phyloP scores from a whole-genome alignment of 768 basidiomycete species.

The Podaxis mareebaensis region DNA sequence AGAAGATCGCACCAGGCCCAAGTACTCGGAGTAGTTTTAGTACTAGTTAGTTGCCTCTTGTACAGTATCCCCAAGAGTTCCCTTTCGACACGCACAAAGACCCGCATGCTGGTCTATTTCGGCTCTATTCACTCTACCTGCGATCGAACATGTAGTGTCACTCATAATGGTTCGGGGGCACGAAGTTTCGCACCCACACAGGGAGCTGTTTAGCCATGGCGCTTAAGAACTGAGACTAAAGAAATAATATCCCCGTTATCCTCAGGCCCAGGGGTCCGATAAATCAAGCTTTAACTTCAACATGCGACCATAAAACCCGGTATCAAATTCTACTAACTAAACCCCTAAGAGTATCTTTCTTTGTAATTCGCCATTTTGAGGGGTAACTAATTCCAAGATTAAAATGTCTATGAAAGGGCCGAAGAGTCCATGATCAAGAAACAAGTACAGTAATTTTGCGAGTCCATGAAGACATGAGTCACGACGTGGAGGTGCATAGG shows the following conservation, averaged over 20 bases:
- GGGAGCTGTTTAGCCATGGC: no score
- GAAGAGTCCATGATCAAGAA: constrained; percentile 7
- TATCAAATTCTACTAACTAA: background rate
- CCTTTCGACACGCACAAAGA: no score
- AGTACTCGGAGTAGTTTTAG: no score
- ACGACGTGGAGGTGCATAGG: background rate
- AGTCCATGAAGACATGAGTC: background rate
- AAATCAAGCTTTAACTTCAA: background rate
- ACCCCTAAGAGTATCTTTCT: background rate
- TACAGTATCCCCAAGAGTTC: no score
- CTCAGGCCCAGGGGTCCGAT: background rate
- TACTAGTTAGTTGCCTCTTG: no score
- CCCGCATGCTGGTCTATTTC: no score
- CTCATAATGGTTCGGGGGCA: no score
- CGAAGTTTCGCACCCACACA: no score
- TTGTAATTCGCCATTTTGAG: background rate
- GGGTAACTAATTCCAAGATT: constrained; percentile 1
- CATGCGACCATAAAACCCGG: background rate
- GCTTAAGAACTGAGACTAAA: no score
- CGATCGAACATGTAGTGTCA: no score
- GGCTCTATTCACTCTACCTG: no score
- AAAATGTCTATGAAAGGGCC: background rate
- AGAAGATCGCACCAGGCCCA: no score
- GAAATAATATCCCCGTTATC: background rate
- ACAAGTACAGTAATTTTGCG: constrained; percentile 3